These are phyloP conservation scores for Cyberlindnera veronae DNA, from an alignment of 805 yeast species.

Conservation along the genomic window DNA sequence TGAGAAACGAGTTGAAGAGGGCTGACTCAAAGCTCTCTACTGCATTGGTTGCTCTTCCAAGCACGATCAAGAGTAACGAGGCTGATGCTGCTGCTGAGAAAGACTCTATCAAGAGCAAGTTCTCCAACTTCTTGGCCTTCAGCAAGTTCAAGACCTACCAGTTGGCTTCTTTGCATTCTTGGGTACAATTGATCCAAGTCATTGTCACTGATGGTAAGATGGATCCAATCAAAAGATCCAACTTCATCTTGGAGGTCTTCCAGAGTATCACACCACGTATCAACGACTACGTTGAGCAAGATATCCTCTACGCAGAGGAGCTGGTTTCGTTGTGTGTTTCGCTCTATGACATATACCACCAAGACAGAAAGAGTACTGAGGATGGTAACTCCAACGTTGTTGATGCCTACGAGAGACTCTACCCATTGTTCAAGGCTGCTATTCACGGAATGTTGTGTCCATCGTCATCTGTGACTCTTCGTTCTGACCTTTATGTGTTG, in stretches of 20 bases:
- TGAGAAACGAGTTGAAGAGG: constrained; percentile 18
- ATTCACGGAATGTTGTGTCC: constrained; percentile 71
- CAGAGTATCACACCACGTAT: constrained; percentile 75
- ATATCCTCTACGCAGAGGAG: constrained; percentile 67
- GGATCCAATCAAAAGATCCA: constrained; percentile 41
- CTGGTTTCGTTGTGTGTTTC: constrained; percentile 73
- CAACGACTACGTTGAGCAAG: constrained; percentile 66
- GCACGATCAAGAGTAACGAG: constrained; percentile 24
- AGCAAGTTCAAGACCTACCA: constrained; percentile 50
- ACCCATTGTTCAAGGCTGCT: constrained; percentile 70
- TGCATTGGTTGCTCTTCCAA: constrained; percentile 15
- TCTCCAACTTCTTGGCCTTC: constrained; percentile 45
- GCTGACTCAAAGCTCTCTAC: constrained; percentile 12
- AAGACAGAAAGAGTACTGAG: constrained; percentile 35
- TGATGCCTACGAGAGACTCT: constrained; percentile 52
- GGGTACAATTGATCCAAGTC: constrained; percentile 80
- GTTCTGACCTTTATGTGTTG: constrained; percentile 78
- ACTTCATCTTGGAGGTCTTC: constrained; percentile 71
- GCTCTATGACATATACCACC: constrained; percentile 59
- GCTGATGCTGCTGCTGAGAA: constrained; percentile 23
- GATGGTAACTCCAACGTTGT: constrained; percentile 32
- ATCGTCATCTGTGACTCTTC: constrained; percentile 57
- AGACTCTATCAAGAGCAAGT: constrained; percentile 29
- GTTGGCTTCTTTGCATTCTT: constrained; percentile 64
- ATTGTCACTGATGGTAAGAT: constrained; percentile 61